Conservation (phyloP, 1,284 basidiomycete genomes). For the Leccinum subspadiceum region DNA sequence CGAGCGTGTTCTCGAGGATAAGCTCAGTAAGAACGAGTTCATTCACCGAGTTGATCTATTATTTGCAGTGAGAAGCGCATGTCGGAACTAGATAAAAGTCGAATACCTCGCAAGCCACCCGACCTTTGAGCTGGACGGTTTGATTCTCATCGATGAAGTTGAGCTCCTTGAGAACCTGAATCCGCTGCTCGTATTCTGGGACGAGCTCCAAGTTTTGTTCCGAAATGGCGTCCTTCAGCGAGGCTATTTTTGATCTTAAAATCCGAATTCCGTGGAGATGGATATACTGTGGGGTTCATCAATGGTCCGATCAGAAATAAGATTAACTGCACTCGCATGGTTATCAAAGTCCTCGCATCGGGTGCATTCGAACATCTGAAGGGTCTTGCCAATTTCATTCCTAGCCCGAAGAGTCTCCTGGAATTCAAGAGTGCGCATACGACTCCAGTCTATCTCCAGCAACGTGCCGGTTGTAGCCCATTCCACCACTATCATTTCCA, state of each 20-base stretch:
- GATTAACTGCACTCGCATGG: conserved; percentile 28
- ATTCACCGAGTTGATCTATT: conserved; percentile 93
- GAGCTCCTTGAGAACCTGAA: conserved; percentile 88
- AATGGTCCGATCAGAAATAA: conserved; percentile 1
- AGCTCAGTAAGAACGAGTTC: conserved; percentile 96
- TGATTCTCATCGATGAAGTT: conserved; percentile 93
- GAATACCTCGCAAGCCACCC: conserved; percentile 92
- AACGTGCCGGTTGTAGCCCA: conserved; percentile 52
- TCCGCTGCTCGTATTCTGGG: conserved; percentile 95
- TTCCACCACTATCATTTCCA: conserved; percentile 54
- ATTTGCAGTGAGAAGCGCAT: conserved; percentile 67
- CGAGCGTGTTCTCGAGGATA: conserved; percentile 93
- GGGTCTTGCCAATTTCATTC: conserved; percentile 46
- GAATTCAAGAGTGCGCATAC: conserved; percentile 86
- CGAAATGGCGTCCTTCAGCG: conserved; percentile 79
- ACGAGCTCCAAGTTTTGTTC: conserved; percentile 97
- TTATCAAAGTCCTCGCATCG: conserved; percentile 62
- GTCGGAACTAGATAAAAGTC: conserved; percentile 11
- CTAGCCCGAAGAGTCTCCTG: conserved; percentile 78
- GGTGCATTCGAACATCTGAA: conserved; percentile 49
- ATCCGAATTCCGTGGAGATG: conserved; percentile 74
- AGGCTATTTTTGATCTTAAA: conserved; percentile 70
- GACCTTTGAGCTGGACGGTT: conserved; percentile 93
- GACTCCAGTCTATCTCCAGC: conserved; percentile 83
- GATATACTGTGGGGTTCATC: conserved; percentile 57